Base-by-base conservation (phyloP, 192 early-diverging fungal genomes). In the Coemansia sp. region DNA sequence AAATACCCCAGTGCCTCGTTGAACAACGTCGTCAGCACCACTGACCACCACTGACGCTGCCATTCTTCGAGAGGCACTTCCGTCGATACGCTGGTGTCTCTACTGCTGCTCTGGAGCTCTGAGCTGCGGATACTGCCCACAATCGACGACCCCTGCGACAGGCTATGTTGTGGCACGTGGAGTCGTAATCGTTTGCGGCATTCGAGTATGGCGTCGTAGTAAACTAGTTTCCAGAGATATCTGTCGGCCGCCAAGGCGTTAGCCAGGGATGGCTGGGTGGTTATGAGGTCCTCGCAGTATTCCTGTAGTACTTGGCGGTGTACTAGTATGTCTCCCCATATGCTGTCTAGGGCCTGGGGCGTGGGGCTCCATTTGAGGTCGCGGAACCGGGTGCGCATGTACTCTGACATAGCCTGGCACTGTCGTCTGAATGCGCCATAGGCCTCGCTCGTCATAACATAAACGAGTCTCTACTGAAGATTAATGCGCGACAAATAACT, bases 131-230 rank as follows among this genome's bases (percentile, higher is more conserved):
- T 54, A 63, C 73, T 72, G 34, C 63, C 64, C 8, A 69, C 51
- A 16, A 77, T 60, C 59, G 79, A 81, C 7, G 70, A 72, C 59
- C 59, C 40, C 16, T 63, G 73, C 34, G 79, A 81, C 24, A 70
- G 60, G 24, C 73, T 67, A 31, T 69, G 69, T 29, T 61, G 56
- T 21, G 74, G 67, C 17, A 65, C 59, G 19, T 64, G 57, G 19
- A 82, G 75, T 48, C 72, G 68, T 57, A 82, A 63, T 13, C 79
- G 75, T 31, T 74, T 73, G 54, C 79, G 79, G 51, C 79, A 77
- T 37, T 82, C 79, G 36, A 61, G 53, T 13, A 82, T 77, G 11
- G 75, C 66, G 57, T 77, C 75, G 63, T 82, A 77, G 44, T 71
- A 82, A 2, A 71, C 74, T 19, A 66, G 29, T 14, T 48, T 66